Conservation (phyloP, 495 filamentous ascomycete genomes). For the Cercophora sp. region DNA sequence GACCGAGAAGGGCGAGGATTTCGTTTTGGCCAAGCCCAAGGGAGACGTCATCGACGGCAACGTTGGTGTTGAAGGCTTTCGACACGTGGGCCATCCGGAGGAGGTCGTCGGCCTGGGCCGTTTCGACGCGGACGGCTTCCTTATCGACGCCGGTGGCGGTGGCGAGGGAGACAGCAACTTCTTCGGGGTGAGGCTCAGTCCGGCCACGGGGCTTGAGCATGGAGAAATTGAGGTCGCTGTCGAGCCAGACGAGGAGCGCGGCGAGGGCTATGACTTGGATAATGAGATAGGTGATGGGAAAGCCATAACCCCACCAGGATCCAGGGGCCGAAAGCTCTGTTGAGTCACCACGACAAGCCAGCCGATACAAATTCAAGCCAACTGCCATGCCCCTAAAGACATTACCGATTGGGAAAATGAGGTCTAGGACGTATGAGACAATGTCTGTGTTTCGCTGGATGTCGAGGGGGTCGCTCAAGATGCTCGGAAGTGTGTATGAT, state of each 20-base stretch:
- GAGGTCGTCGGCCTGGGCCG: conserved; percentile 48
- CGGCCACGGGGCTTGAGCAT: background rate
- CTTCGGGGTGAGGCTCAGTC: background rate
- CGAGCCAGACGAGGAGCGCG: conserved; percentile 62
- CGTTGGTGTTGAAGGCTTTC: conserved; percentile 62
- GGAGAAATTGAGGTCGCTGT: conserved; percentile 50
- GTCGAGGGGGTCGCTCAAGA: conserved; percentile 55
- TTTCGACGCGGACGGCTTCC: conserved; percentile 31
- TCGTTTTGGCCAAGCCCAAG: conserved; percentile 71
- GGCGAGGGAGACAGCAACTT: background rate
- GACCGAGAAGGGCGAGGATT: conserved; percentile 76
- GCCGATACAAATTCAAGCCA: conserved; percentile 67
- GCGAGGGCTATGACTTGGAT: conserved; percentile 63
- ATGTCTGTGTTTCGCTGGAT: conserved; percentile 57
- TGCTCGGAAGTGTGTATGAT: conserved; percentile 49
- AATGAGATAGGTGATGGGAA: conserved; percentile 69
- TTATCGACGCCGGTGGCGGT: conserved; percentile 31
- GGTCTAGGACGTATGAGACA: conserved; percentile 51
- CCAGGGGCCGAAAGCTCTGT: too few species aligned
- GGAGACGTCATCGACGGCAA: conserved; percentile 70
- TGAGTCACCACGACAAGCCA: conserved; percentile 59
- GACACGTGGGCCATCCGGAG: conserved; percentile 73
- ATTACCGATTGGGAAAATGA: conserved; percentile 67
- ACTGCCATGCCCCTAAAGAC: conserved; percentile 64
- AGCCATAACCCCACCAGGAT: conserved; percentile 64